Percentiles rank a stretch among this genome's conserved stretches.
These are phyloP conservation scores for Xylariaceae sp. DNA, from an alignment of 2,329 filamentous ascomycete genomes.

Conservation along the genomic window DNA sequence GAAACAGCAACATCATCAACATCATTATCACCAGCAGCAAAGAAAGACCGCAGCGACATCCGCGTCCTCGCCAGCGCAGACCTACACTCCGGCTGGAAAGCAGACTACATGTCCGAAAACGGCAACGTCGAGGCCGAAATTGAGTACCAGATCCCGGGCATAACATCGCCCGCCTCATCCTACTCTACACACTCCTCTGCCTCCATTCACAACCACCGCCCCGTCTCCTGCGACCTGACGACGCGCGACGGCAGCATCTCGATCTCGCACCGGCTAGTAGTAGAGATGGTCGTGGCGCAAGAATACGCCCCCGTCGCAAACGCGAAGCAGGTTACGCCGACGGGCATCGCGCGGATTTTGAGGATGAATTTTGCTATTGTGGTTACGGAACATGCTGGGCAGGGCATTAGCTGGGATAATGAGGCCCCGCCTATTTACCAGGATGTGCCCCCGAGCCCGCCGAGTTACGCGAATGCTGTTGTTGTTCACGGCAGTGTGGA, in stretches of 20 bases:
- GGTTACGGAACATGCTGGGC: slow-evolving; percentile 77
- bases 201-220: slow-evolving; percentile 53
- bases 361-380: slow-evolving; percentile 85
- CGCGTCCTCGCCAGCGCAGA: slow-evolving; percentile 77
- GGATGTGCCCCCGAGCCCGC: slow-evolving; percentile 84
- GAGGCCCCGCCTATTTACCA: slow-evolving; percentile 92
- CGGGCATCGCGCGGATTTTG: slow-evolving; percentile 83
- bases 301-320: slow-evolving; percentile 75
- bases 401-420: slow-evolving; percentile 95
- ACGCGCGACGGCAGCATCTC: slow-evolving; percentile 68
- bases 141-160: slow-evolving; percentile 62
- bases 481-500: slow-evolving; percentile 12
- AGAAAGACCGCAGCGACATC: slow-evolving; percentile 73
- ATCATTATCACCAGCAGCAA: slow-evolving; percentile 61
- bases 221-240: slow-evolving; percentile 70
- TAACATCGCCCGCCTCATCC: no score
- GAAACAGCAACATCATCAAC: slow-evolving; percentile 74
- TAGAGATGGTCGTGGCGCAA: slow-evolving; percentile 92
- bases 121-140: slow-evolving; percentile 74
- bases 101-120: slow-evolving; percentile 49
- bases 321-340: slow-evolving; percentile 69
- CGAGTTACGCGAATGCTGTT: slow-evolving; percentile 32
- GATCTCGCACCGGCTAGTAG: slow-evolving; percentile 80
- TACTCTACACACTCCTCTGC: no score
- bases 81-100: slow-evolving; percentile 87